Conservation (phyloP, 495 filamentous ascomycete genomes). For the Xylaria nigripes region DNA sequence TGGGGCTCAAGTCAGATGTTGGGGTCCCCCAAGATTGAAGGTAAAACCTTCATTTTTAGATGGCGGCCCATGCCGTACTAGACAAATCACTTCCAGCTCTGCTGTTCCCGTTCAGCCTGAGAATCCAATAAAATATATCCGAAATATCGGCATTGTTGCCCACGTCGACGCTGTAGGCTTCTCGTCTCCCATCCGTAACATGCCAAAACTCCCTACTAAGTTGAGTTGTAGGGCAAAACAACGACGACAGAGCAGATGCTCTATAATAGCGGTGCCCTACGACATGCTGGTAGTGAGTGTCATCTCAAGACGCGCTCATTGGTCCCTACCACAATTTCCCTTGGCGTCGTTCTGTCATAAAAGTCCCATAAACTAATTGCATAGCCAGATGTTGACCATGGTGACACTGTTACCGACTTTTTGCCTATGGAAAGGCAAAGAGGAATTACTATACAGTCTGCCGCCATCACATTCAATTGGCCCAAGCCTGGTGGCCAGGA, state of each 20-base stretch:
- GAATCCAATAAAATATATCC: constrained; percentile 44
- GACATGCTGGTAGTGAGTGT: constrained; percentile 67
- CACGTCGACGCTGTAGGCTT: constrained; percentile 86
- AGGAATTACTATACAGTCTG: constrained; percentile 97
- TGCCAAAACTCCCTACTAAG: not conserved
- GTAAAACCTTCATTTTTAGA: constrained; percentile 6
- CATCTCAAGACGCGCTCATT: not conserved
- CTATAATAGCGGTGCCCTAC: constrained; percentile 86
- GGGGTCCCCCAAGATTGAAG: constrained; percentile 11
- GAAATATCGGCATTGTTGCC: constrained; percentile 98
- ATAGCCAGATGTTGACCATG: constrained; percentile 81
- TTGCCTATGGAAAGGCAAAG: constrained; percentile 86
- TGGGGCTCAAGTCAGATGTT: constrained; percentile 19
- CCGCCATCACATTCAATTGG: constrained; percentile 94
- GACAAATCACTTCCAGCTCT: constrained; percentile 8
- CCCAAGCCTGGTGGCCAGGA: constrained; percentile 28
- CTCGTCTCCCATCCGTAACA: not conserved
- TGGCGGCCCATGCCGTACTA: constrained; percentile 1
- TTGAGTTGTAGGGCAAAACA: constrained; percentile 69
- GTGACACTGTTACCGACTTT: constrained; percentile 96
- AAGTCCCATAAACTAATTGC: constrained; percentile 10
- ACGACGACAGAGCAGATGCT: constrained; percentile 99
- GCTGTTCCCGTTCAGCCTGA: constrained; percentile 20
- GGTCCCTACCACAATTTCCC: not conserved
- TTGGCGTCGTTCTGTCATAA: not conserved